Percentiles rank a stretch among this genome's conserved stretches.
Evolutionary conservation across 805 yeast genomes (phyloP).

Genomic region (Candida pini): DNA sequence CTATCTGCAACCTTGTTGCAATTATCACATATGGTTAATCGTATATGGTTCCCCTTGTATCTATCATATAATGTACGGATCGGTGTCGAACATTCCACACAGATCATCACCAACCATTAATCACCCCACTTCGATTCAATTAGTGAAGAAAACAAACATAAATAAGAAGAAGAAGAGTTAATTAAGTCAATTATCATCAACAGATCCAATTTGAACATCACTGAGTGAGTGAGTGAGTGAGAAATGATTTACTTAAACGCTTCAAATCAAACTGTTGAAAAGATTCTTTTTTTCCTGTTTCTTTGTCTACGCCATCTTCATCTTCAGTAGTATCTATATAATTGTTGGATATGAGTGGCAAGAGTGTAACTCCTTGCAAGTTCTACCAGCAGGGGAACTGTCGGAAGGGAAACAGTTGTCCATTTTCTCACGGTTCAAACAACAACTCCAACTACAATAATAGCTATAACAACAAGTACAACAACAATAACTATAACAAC

Average conservation of each 20-base stretch:
- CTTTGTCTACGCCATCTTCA: not conserved
- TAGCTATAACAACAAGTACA: slow-evolving; percentile 20
- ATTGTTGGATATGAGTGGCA: slow-evolving; percentile 14
- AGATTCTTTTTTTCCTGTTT: too few species aligned
- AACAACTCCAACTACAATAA: slow-evolving; percentile 6
- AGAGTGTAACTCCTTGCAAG: slow-evolving; percentile 38
- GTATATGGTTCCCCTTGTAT: slow-evolving; percentile 74
- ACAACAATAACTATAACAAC: slow-evolving; percentile 34
- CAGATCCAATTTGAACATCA: too few species aligned
- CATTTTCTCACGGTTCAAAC: slow-evolving; percentile 31
- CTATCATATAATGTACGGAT: slow-evolving; percentile 61
- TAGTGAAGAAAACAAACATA: too few species aligned
- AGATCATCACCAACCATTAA: slow-evolving; percentile 81
- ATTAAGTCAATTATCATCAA: too few species aligned
- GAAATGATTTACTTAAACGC: too few species aligned
- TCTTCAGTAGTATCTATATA: not conserved
- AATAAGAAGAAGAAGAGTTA: too few species aligned
- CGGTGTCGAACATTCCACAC: slow-evolving; percentile 78
- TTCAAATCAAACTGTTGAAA: too few species aligned
- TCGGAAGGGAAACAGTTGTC: slow-evolving; percentile 37
- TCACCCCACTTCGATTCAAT: too few species aligned
- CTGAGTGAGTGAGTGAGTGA: too few species aligned
- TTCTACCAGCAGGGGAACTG: slow-evolving; percentile 38
- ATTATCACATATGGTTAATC: slow-evolving; percentile 65
- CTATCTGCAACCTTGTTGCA: slow-evolving; percentile 81